Evolutionary conservation across 2,329 filamentous ascomycete species (phyloP).

Genomic region (Penicillium sp.): DNA sequence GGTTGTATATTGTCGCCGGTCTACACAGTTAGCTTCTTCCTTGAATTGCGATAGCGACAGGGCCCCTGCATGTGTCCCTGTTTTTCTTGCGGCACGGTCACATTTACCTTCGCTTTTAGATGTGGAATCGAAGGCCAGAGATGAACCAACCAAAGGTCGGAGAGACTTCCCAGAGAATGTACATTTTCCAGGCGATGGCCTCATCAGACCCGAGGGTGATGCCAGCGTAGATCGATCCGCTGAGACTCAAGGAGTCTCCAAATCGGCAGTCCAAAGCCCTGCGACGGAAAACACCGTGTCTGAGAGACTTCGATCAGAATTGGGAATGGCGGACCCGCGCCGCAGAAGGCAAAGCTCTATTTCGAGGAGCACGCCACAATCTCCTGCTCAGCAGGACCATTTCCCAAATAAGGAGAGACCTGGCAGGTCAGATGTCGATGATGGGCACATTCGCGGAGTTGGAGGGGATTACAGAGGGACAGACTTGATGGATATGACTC

Average conservation of each 20-base stretch:
- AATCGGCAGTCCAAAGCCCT: not conserved
- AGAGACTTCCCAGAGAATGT: not conserved
- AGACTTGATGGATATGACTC: not conserved
- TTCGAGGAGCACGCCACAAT: not conserved
- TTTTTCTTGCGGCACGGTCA: constrained; percentile 22
- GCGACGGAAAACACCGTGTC: not conserved
- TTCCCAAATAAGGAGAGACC: not conserved
- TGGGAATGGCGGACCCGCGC: not conserved
- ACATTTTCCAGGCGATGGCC: not conserved
- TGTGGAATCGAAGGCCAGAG: not conserved
- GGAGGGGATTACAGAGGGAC: not conserved
- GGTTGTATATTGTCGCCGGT: constrained; percentile 29
- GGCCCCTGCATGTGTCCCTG: constrained; percentile 11
- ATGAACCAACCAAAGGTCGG: not conserved
- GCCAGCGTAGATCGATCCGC: not conserved
- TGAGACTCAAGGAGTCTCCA: not conserved
- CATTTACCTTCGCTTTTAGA: constrained; percentile 5
- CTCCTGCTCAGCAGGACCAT: not conserved
- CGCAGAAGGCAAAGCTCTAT: not conserved
- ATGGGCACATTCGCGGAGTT: not conserved
- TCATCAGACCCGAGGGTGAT: not conserved
- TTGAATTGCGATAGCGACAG: constrained; percentile 12
- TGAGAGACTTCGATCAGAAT: not conserved
- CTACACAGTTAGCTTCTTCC: constrained; percentile 22
- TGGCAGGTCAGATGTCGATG: not conserved